Evolutionary conservation across 176 grass and related monocot genomes (phyloP).

Genomic region (Triticum monococcum): DNA sequence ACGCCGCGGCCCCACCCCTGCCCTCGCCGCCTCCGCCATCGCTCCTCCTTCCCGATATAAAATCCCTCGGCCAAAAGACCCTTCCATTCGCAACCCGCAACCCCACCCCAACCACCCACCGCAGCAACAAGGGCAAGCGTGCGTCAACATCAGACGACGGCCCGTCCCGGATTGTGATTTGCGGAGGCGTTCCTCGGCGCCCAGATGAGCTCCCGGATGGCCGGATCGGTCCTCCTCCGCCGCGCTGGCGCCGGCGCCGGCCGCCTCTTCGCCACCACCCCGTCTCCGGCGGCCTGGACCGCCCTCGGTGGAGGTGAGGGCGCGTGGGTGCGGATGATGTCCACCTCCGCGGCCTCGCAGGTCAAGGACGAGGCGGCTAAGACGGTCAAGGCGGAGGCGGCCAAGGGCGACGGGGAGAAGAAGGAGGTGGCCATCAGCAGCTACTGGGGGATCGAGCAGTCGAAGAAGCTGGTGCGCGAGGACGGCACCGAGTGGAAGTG

Average conservation of each 20-base stretch:
- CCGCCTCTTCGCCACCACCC: slow-evolving; percentile 22
- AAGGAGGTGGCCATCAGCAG: slow-evolving; percentile 55
- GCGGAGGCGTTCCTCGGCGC: not conserved
- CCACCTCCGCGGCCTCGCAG: slow-evolving; percentile 26
- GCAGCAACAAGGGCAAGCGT: not conserved
- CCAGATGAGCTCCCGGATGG: slow-evolving; percentile 58
- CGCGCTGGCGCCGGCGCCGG: slow-evolving; percentile 18
- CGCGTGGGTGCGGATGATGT: slow-evolving; percentile 27
- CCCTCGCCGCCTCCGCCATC: not conserved
- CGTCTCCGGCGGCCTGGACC: slow-evolving; percentile 6
- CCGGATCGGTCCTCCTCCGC: slow-evolving; percentile 48
- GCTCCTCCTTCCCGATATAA: not conserved
- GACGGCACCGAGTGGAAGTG: slow-evolving; percentile 86
- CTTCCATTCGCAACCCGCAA: slow-evolving; percentile 29
- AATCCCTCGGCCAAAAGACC: not conserved
- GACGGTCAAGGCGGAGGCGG: not conserved
- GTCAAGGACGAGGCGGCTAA: slow-evolving; percentile 15
- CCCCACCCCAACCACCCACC: not conserved
- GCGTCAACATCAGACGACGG: not conserved
- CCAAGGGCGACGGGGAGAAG: slow-evolving; percentile 27
- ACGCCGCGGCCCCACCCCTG: slow-evolving; percentile 16
- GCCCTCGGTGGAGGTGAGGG: slow-evolving; percentile 13
- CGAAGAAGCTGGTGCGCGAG: slow-evolving; percentile 55
- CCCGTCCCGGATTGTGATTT: not conserved
- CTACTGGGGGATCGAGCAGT: slow-evolving; percentile 70